Evolutionary conservation across 139 green algal species (phyloP), one percentile per base, ranked within the genome.

Genomic region (Yamagishiella unicocca): DNA sequence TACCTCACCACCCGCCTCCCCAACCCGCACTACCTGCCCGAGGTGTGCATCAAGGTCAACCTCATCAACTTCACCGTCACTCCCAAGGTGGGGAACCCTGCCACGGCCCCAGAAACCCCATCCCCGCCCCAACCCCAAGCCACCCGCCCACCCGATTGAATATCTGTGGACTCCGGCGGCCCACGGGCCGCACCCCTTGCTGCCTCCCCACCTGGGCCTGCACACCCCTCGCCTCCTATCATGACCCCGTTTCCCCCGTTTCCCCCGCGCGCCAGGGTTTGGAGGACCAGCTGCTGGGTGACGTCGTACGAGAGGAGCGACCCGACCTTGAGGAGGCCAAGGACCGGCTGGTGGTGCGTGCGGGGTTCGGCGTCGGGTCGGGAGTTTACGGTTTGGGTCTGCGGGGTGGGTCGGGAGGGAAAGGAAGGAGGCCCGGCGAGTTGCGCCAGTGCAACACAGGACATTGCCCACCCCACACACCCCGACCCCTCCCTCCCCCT

Each of bases 31-130:
- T 98, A 97, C 90, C 90, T 97, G 53, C 95, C 95, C 5, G 95
- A 98, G 88, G 83, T 95, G 3, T 97, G 93, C 93, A 96, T 96
- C 87, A 58, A 68, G 53, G 70, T 82, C 83, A 93, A 93, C 75
- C 58, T 98, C 61, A 95, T 98, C 78, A 98, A 98, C 92, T 98
- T 98, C 89, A 96, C 94, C 4, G 89, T 95, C 53, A 95, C 92
- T 0, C 83, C 77, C 4, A 76, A 93, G 92, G 92, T 92, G 45
- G 6, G 88, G 29, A 38, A 17, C 50, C 50, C 50, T 17, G 12
- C 50, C 50, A 12, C 50, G 12, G 12, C 50, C 50, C 17, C 12
- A 12, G 12, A 17, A 12, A 58, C 50, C 50, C 50, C 50, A 58
- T 58, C 50, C 17, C 50, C 50, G 12, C 50, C 17, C 50, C 50